phyloP scores from a whole-genome alignment of 75 land plant genomes.

The Pinus taeda region DNA sequence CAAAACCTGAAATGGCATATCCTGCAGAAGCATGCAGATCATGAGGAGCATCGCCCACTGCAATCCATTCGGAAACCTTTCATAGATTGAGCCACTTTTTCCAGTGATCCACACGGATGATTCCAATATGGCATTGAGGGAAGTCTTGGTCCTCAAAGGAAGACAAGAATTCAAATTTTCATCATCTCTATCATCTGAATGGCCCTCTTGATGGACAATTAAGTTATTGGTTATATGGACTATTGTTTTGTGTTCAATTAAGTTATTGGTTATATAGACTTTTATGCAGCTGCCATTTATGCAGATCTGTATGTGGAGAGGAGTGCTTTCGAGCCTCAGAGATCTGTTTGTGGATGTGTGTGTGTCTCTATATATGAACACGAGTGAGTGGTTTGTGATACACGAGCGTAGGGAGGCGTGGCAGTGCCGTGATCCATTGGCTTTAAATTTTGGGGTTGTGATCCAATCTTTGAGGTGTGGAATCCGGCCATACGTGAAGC shows the following conservation, averaged over 20 bases:
- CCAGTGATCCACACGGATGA: constrained; percentile 74
- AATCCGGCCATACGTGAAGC: too few species aligned
- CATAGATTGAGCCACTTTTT: constrained; percentile 76
- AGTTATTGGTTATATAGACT: too few species aligned
- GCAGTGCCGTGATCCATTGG: too few species aligned
- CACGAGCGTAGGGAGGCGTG: too few species aligned
- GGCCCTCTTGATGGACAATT: neutral
- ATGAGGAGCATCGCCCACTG: constrained; percentile 72
- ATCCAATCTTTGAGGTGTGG: too few species aligned
- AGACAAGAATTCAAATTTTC: constrained; percentile 8
- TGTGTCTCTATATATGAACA: too few species aligned
- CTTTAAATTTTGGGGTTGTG: too few species aligned
- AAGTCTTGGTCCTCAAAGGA: constrained; percentile 47
- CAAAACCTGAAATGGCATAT: constrained; percentile 23
- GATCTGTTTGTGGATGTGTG: too few species aligned
- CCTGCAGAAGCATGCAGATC: constrained; percentile 56
- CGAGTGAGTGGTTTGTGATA: too few species aligned
- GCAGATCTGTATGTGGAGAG: too few species aligned
- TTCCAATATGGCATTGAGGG: constrained; percentile 60
- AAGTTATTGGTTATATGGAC: neutral
- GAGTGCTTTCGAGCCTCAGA: too few species aligned
- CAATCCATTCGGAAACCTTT: constrained; percentile 90
- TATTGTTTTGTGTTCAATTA: constrained; percentile 14
- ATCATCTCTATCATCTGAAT: neutral
- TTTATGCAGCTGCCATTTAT: constrained; percentile 38